phyloP scores from a whole-genome alignment of 2,329 filamentous ascomycete species.

The Bipolaris zeicola region DNA sequence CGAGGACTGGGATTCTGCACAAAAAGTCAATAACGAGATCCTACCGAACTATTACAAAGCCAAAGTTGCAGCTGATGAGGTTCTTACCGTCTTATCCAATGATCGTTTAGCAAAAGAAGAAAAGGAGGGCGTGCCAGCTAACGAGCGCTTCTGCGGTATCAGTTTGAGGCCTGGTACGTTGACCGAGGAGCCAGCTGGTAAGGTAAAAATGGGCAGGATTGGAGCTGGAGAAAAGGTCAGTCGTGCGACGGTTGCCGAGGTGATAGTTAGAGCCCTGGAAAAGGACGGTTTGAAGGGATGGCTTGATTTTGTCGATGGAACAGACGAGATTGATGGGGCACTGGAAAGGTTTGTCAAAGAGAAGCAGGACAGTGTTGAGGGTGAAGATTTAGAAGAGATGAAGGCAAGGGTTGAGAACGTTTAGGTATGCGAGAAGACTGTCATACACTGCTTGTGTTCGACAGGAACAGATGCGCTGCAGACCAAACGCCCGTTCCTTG shows the following conservation, averaged over 20 bases:
- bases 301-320: constrained; percentile 60
- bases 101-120: constrained; percentile 37
- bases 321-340: constrained; percentile 54
- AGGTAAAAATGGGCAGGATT: constrained; percentile 57
- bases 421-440: background rate
- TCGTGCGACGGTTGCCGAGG: constrained; percentile 59
- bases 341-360: constrained; percentile 54
- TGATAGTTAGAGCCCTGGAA: constrained; percentile 56
- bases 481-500: background rate
- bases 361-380: constrained; percentile 55
- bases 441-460: background rate
- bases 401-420: constrained; percentile 29
- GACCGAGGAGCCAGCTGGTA: constrained; percentile 56
- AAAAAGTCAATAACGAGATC: constrained; percentile 55
- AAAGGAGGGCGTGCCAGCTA: constrained; percentile 31
- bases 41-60: constrained; percentile 60
- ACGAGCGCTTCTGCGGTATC: constrained; percentile 56
- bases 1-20: constrained; percentile 52
- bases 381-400: constrained; percentile 58
- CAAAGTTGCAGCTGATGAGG: constrained; percentile 63
- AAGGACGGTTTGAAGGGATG: constrained; percentile 57
- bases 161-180: constrained; percentile 58
- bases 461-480: background rate
- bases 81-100: constrained; percentile 54
- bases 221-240: constrained; percentile 50